Conservation (phyloP, 148 eudicot genomes). For the Heliamphora exappendiculata region DNA sequence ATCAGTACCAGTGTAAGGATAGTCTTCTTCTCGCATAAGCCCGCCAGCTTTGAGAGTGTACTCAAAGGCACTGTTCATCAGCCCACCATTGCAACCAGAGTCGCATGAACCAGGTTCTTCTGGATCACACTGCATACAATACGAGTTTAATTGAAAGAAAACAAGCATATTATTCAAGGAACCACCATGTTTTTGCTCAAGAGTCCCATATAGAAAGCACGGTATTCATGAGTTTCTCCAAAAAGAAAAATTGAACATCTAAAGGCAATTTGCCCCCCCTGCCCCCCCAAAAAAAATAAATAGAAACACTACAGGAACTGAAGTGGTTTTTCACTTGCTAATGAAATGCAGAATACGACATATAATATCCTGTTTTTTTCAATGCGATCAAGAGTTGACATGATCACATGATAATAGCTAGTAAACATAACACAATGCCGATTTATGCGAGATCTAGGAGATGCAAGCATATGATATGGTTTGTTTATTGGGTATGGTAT, state of each 20-base stretch:
- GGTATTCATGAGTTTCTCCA: neutral
- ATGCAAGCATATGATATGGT: neutral
- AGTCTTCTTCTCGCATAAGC: conserved; percentile 54
- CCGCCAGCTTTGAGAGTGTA: conserved; percentile 71
- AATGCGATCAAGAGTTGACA: no score
- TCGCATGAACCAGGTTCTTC: conserved; percentile 53
- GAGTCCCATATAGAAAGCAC: conserved; percentile 1
- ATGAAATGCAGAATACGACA: neutral
- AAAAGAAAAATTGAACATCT: neutral
- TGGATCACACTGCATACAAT: conserved; percentile 49
- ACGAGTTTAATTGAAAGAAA: neutral
- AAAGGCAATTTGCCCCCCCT: neutral
- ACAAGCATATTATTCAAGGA: neutral
- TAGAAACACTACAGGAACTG: neutral
- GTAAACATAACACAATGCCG: neutral
- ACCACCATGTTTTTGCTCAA: neutral
- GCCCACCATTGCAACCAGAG: conserved; percentile 70
- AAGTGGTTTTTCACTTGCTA: neutral
- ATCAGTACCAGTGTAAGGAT: conserved; percentile 73
- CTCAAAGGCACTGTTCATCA: conserved; percentile 84
- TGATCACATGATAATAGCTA: no score
- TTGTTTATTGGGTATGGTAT: no score
- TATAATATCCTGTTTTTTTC: neutral
- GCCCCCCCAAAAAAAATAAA: neutral
- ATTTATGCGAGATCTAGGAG: neutral